Percentiles rank a stretch among this genome's conserved stretches.
phyloP scores from a whole-genome alignment of 2,329 filamentous ascomycete genomes.

The Fusarium compactum region DNA sequence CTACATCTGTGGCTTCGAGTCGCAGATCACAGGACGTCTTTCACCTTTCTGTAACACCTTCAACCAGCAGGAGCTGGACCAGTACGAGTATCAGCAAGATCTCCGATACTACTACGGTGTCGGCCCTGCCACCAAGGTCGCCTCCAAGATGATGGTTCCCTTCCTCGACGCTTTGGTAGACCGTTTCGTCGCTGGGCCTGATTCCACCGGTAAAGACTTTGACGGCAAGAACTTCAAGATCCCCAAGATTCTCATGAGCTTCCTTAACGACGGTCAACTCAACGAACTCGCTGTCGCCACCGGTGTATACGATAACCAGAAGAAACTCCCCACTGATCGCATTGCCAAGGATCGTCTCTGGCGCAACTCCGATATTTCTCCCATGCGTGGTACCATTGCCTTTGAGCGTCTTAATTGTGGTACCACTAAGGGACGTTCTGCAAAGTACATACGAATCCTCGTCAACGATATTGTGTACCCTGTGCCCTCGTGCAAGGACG shows the following conservation, averaged over 20 bases:
- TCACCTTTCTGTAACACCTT: slow-evolving; percentile 74
- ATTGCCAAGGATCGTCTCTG: slow-evolving; percentile 64
- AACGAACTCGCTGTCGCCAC: slow-evolving; percentile 69
- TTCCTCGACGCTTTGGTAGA: slow-evolving; percentile 66
- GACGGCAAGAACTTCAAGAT: slow-evolving; percentile 62
- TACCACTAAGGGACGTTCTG: slow-evolving; percentile 43
- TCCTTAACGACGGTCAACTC: slow-evolving; percentile 75
- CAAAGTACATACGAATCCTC: slow-evolving; percentile 66
- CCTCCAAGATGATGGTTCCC: slow-evolving; percentile 71
- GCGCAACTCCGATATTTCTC: slow-evolving; percentile 66
- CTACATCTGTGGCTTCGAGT: slow-evolving; percentile 79
- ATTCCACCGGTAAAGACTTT: slow-evolving; percentile 59
- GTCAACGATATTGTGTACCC: slow-evolving; percentile 74
- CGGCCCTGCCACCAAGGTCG: slow-evolving; percentile 67
- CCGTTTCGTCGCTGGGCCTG: slow-evolving; percentile 65
- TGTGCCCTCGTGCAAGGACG: slow-evolving; percentile 65
- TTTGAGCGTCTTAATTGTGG: slow-evolving; percentile 72
- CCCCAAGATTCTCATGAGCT: slow-evolving; percentile 69
- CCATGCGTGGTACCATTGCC: slow-evolving; percentile 74
- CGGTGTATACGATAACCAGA: slow-evolving; percentile 71
- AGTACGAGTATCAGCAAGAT: slow-evolving; percentile 77
- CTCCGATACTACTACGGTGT: slow-evolving; percentile 76
- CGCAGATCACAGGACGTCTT: slow-evolving; percentile 71
- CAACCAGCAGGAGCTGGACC: slow-evolving; percentile 69
- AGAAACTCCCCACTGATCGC: slow-evolving; percentile 59